These are phyloP conservation scores for Fusarium sp. DNA, from an alignment of 2,329 filamentous ascomycete genomes.

Conservation along the genomic window DNA sequence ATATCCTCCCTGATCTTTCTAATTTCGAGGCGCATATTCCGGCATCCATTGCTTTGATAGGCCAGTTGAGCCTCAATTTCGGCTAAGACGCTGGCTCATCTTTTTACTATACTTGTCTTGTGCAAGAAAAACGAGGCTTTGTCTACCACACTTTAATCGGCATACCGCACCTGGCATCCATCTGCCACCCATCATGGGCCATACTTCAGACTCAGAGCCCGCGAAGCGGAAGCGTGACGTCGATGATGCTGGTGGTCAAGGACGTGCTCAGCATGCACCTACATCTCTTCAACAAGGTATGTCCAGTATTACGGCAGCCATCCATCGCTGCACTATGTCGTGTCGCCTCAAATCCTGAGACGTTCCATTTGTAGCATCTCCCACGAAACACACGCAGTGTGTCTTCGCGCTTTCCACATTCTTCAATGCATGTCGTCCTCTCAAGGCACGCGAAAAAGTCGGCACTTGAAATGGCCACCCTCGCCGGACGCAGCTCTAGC, in stretches of 20 bases:
- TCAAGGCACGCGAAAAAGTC: conserved; percentile 16
- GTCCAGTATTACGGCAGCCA: conserved; percentile 44
- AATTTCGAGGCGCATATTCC: background rate
- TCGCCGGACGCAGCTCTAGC: conserved; percentile 32
- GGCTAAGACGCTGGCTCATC: conserved; percentile 18
- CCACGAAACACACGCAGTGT: conserved; percentile 8
- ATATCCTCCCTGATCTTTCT: conserved; percentile 1
- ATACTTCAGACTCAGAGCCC: conserved; percentile 55
- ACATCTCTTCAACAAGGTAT: conserved; percentile 58
- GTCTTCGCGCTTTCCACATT: conserved; percentile 13
- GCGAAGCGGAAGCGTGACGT: conserved; percentile 63
- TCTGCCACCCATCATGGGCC: conserved; percentile 53
- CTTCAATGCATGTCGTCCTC: conserved; percentile 19
- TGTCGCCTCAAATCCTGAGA: conserved; percentile 36
- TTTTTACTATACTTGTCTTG: background rate
- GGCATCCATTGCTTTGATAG: conserved; percentile 4
- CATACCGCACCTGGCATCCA: conserved; percentile 14
- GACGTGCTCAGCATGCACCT: conserved; percentile 57
- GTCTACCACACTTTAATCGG: background rate
- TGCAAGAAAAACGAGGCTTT: no score
- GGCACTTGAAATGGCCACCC: conserved; percentile 19
- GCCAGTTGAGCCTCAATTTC: conserved; percentile 19
- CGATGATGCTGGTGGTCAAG: conserved; percentile 57
- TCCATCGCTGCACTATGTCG: conserved; percentile 30
- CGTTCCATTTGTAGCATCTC: conserved; percentile 36